Conservation (phyloP, 2,329 filamentous ascomycete species). For the Penicillium sp. region DNA sequence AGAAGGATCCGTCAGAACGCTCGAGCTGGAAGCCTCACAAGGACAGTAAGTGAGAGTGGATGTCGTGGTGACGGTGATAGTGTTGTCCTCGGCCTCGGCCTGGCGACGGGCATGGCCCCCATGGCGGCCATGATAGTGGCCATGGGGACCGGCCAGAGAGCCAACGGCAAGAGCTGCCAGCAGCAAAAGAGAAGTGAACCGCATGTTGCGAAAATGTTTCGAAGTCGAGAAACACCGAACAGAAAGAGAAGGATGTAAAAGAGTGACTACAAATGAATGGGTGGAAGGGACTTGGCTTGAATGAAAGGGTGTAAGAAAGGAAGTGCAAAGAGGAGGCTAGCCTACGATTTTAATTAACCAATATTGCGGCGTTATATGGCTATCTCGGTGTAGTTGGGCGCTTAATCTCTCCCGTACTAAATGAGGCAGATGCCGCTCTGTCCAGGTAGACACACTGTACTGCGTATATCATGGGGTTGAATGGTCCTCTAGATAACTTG, state of each 20-base stretch:
- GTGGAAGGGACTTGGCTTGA: not conserved
- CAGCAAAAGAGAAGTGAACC: slow-evolving; percentile 15
- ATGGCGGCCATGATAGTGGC: slow-evolving; percentile 10
- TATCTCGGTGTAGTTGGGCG: not conserved
- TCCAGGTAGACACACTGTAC: not conserved
- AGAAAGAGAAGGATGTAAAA: not conserved
- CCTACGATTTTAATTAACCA: not conserved
- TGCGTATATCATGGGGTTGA: not conserved
- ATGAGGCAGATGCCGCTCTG: not conserved
- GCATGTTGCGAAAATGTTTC: not conserved
- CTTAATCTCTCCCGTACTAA: not conserved
- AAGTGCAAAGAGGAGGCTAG: not conserved
- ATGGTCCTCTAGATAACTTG: too few relatives aligned
- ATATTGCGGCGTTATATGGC: not conserved
- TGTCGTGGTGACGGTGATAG: slow-evolving; percentile 6
- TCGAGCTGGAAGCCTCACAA: slow-evolving; percentile 5
- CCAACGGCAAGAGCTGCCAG: slow-evolving; percentile 29
- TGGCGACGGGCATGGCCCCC: slow-evolving; percentile 16
- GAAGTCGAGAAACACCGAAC: not conserved
- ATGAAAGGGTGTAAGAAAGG: not conserved
- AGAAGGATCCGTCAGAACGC: not conserved
- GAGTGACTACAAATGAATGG: not conserved
- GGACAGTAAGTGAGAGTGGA: slow-evolving; percentile 12
- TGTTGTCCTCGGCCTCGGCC: not conserved
- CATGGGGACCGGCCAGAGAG: slow-evolving; percentile 16